Conservation (phyloP, 2,329 filamentous ascomycete species). For the Annulohypoxylon truncatum region DNA sequence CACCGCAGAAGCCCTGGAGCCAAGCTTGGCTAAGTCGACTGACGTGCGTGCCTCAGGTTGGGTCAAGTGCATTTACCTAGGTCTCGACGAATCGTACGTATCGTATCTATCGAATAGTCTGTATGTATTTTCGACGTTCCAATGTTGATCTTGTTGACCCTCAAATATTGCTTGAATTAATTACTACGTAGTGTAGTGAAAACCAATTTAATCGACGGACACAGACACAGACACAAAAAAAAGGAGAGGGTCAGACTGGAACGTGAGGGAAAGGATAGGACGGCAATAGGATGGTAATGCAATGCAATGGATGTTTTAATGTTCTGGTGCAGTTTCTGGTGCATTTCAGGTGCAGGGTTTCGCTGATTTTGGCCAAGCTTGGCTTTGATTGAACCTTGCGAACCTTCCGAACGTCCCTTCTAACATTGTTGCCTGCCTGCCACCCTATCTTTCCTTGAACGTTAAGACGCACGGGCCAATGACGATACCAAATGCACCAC, state of each 20-base stretch:
- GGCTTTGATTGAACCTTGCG: slow-evolving; percentile 18
- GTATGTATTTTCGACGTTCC: background rate
- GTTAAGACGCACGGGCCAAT: slow-evolving; percentile 34
- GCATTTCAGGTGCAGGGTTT: slow-evolving; percentile 28
- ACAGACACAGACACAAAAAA: slow-evolving; percentile 1
- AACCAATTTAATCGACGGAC: slow-evolving; percentile 13
- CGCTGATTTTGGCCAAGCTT: slow-evolving; percentile 24
- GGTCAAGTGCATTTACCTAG: slow-evolving; percentile 1
- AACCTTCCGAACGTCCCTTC: slow-evolving; percentile 32
- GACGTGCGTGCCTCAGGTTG: slow-evolving; percentile 30
- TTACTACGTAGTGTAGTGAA: background rate
- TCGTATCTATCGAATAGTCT: background rate
- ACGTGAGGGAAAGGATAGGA: slow-evolving; percentile 35
- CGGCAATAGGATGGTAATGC: slow-evolving; percentile 35
- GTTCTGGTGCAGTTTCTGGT: slow-evolving; percentile 1
- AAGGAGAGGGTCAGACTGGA: slow-evolving; percentile 1
- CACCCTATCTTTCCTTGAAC: background rate
- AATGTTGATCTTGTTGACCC: background rate
- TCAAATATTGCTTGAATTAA: background rate
- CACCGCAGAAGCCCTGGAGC: slow-evolving; percentile 34
- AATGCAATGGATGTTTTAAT: no score
- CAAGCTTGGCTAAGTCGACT: slow-evolving; percentile 34
- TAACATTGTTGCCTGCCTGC: background rate
- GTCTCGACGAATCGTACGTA: background rate
- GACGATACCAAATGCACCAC: slow-evolving; percentile 28